A percentile compares a stretch with the other conserved stretches of the same genome.
Conservation (phyloP, 2,329 filamentous ascomycete species). For the Paracorniculantispora psalliotae region DNA sequence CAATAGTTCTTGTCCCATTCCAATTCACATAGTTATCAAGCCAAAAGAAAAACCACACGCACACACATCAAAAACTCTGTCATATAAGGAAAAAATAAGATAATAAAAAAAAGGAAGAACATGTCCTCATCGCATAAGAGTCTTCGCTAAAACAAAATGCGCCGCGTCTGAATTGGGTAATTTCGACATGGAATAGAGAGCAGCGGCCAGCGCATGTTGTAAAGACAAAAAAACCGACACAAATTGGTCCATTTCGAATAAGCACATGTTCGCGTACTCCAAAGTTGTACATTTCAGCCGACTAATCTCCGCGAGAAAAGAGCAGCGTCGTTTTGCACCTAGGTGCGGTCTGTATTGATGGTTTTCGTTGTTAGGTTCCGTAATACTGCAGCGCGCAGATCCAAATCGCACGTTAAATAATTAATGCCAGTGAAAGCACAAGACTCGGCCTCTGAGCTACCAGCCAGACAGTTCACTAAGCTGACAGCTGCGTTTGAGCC, state of each 20-base stretch:
- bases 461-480: constrained; percentile 12
- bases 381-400: neutral
- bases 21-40: constrained; percentile 8
- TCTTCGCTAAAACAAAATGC: constrained; percentile 4
- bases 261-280: constrained; percentile 16
- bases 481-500: constrained; percentile 20
- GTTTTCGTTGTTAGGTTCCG: neutral
- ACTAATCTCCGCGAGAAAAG: neutral
- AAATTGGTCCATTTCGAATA: neutral
- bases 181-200: neutral
- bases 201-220: neutral
- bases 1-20: constrained; percentile 9
- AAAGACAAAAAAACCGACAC: neutral
- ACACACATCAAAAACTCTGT: constrained; percentile 7
- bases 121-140: neutral
- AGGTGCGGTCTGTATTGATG: neutral
- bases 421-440: neutral
- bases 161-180: neutral
- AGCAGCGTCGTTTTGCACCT: constrained; percentile 13
- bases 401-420: neutral
- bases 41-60: neutral
- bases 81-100: neutral
- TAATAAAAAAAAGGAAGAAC: neutral
- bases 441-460: neutral
- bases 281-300: constrained; percentile 21